phyloP scores from a whole-genome alignment of 768 basidiomycete species.

The Hydnum rufescens region DNA sequence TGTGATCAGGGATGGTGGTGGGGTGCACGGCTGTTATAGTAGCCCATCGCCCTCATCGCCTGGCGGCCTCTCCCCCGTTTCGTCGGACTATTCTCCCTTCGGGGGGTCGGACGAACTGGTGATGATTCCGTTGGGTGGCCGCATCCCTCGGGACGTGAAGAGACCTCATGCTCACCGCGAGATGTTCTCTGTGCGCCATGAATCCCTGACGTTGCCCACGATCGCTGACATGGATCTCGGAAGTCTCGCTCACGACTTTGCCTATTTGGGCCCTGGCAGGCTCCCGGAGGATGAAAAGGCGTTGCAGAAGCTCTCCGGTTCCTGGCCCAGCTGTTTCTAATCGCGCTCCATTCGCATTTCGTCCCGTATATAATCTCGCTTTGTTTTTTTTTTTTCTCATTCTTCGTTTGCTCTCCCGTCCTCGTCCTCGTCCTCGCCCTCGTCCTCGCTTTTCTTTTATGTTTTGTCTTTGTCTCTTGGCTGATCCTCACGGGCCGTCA shows the following conservation, averaged over 20 bases:
- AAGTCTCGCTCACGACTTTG: too few relatives aligned
- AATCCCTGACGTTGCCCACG: neutral
- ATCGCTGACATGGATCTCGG: neutral
- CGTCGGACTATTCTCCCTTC: neutral
- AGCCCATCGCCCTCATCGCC: neutral
- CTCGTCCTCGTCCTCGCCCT: neutral
- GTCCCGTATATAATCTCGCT: neutral
- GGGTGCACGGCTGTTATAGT: neutral
- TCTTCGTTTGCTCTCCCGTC: neutral
- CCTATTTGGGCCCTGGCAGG: too few relatives aligned
- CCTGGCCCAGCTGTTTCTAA: too few relatives aligned
- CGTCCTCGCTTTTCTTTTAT: neutral
- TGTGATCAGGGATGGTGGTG: neutral
- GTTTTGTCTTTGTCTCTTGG: too few relatives aligned
- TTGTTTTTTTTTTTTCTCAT: neutral
- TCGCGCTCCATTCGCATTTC: too few relatives aligned
- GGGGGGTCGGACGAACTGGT: neutral
- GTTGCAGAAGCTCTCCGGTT: neutral
- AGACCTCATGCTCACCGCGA: neutral
- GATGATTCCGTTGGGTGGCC: neutral
- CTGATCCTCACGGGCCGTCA: too few relatives aligned
- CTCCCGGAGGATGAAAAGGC: neutral
- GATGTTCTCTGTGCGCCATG: neutral
- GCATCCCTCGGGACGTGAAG: too few relatives aligned
- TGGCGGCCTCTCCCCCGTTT: neutral